Conservation (phyloP, 2,329 filamentous ascomycete species). For the Calonectria fujianensis region DNA sequence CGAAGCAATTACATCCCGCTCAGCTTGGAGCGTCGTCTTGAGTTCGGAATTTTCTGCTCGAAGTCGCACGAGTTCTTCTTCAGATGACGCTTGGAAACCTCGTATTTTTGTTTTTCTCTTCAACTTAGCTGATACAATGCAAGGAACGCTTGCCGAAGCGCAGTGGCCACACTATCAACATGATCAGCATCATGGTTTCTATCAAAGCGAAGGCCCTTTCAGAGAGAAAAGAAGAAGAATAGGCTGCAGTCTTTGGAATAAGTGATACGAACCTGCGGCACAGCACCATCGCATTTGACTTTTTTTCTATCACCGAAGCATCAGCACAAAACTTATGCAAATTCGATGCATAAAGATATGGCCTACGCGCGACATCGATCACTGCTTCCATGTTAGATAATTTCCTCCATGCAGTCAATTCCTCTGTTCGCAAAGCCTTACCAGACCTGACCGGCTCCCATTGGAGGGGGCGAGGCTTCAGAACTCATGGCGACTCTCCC, state of each 20-base stretch:
- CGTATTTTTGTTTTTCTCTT: conserved; percentile 15
- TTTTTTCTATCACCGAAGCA: neutral
- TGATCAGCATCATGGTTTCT: neutral
- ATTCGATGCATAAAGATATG: neutral
- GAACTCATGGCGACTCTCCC: neutral
- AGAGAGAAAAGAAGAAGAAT: neutral
- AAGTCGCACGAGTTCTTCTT: neutral
- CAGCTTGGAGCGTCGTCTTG: neutral
- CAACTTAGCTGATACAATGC: conserved; percentile 12
- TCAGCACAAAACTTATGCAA: neutral
- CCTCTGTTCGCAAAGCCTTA: neutral
- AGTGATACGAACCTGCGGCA: neutral
- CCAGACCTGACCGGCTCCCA: conserved; percentile 22
- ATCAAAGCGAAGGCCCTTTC: neutral
- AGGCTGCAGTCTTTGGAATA: neutral
- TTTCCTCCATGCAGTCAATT: neutral
- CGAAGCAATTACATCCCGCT: neutral
- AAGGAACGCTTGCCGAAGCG: neutral
- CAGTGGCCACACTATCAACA: neutral
- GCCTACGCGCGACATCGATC: conserved; percentile 23
- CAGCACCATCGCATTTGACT: conserved; percentile 4
- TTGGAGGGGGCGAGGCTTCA: neutral
- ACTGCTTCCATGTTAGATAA: neutral
- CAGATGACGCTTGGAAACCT: neutral
- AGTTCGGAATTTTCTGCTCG: conserved; percentile 12